These are phyloP conservation scores for Ceratobasidium sp. DNA, from an alignment of 1,284 basidiomycete species.

Conservation along the genomic window DNA sequence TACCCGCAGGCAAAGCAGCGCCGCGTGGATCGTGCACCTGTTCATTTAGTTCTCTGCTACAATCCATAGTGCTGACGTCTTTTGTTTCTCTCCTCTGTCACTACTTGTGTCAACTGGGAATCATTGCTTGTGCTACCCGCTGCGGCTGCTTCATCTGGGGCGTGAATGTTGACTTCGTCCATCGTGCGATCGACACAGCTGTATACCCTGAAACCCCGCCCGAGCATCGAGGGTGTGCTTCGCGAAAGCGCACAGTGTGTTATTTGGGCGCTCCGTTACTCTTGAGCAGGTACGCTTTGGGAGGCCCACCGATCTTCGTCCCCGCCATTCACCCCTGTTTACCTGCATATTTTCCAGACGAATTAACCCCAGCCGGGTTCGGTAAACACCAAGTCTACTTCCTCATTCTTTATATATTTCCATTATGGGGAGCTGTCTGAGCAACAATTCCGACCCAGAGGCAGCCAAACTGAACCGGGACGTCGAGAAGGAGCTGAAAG, in stretches of 20 bases:
- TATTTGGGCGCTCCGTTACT: background rate
- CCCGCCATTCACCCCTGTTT: background rate
- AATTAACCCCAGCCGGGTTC: background rate
- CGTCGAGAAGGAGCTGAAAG: slow-evolving; percentile 71
- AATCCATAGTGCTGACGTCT: background rate
- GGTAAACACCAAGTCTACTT: background rate
- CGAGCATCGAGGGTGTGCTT: background rate
- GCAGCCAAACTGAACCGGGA: slow-evolving; percentile 59
- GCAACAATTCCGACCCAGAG: slow-evolving; percentile 45
- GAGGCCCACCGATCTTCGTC: background rate
- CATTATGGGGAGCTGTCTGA: slow-evolving; percentile 46
- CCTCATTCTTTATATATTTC: background rate
- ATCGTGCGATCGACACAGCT: slow-evolving; percentile 1
- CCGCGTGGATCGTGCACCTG: too few relatives aligned
- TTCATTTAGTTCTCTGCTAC: background rate
- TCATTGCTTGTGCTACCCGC: background rate
- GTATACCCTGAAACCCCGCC: too few relatives aligned
- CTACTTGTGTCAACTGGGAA: background rate
- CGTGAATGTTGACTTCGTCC: too few relatives aligned
- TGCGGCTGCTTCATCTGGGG: too few relatives aligned
- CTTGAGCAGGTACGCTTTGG: background rate
- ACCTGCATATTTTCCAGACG: too few relatives aligned
- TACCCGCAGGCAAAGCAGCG: background rate
- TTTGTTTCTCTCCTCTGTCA: background rate
- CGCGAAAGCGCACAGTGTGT: slow-evolving; percentile 2